These are phyloP conservation scores for Tulasnella sp. DNA, from an alignment of 768 basidiomycete species.

Conservation along the genomic window DNA sequence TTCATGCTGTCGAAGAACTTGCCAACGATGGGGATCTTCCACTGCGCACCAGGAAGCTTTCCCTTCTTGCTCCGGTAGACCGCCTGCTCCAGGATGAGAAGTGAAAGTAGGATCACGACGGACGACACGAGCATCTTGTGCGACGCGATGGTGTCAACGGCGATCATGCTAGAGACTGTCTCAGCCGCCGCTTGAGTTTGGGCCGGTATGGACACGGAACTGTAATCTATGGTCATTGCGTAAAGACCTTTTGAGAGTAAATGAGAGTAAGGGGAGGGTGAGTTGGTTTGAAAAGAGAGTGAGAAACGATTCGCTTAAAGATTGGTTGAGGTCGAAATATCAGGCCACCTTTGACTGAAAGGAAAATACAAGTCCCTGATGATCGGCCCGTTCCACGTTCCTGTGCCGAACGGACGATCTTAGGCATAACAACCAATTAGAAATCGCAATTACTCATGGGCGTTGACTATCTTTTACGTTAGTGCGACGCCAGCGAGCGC, in stretches of 20 bases:
- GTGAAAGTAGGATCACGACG: slow-evolving; percentile 49
- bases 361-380: too few species aligned
- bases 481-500: too few species aligned
- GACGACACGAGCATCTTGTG: slow-evolving; percentile 12
- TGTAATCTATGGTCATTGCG: slow-evolving; percentile 3
- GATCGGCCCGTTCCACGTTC: too few species aligned
- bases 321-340: slow-evolving; percentile 3
- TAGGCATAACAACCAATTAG: too few species aligned
- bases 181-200: neutral
- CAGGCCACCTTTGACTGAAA: too few species aligned
- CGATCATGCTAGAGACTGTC: neutral
- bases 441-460: too few species aligned
- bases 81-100: slow-evolving; percentile 78
- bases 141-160: slow-evolving; percentile 5
- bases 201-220: slow-evolving; percentile 4
- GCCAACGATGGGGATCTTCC: slow-evolving; percentile 97
- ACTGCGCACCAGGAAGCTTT: slow-evolving; percentile 72
- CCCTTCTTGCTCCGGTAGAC: slow-evolving; percentile 85
- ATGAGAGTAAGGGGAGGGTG: neutral
- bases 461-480: too few species aligned
- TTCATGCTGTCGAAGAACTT: slow-evolving; percentile 88
- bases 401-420: too few species aligned
- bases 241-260: neutral
- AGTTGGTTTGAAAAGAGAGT: slow-evolving; percentile 1
- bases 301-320: neutral